Conservation (phyloP, 1,284 basidiomycete genomes). For the Boletus semigastroideus region DNA sequence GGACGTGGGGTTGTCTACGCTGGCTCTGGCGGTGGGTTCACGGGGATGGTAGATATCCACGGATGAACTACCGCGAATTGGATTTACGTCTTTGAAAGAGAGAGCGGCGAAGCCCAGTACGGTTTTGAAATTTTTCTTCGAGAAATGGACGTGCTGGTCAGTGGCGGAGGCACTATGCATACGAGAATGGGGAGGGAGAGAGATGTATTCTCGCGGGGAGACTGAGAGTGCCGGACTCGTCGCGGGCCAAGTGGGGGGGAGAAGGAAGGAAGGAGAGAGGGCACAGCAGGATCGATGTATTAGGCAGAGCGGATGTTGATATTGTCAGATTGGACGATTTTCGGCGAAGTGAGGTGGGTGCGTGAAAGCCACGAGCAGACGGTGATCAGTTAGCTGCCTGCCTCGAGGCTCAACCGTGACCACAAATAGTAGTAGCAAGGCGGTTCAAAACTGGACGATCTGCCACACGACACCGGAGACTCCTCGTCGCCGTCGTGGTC, state of each 20-base stretch:
- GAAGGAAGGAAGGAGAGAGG: conserved; percentile 28
- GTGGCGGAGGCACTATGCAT: conserved; percentile 43
- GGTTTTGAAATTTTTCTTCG: conserved; percentile 43
- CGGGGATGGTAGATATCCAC: conserved; percentile 27
- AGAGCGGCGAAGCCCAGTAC: conserved; percentile 40
- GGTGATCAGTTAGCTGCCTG: conserved; percentile 18
- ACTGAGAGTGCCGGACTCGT: conserved; percentile 22
- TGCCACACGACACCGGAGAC: conserved; percentile 1
- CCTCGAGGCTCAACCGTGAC: conserved; percentile 28
- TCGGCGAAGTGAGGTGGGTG: conserved; percentile 35
- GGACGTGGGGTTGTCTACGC: conserved; percentile 35
- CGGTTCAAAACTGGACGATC: conserved; percentile 17
- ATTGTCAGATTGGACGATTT: conserved; percentile 31
- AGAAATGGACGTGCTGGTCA: conserved; percentile 34
- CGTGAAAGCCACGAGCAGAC: conserved; percentile 37
- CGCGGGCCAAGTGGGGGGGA: conserved; percentile 20
- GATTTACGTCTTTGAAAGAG: conserved; percentile 32
- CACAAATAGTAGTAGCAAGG: conserved; percentile 26
- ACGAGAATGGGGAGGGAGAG: conserved; percentile 26
- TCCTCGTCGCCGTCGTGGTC: conserved; percentile 6
- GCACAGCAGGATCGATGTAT: conserved; percentile 31
- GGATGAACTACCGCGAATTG: conserved; percentile 30
- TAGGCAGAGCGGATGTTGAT: conserved; percentile 31
- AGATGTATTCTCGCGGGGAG: conserved; percentile 23
- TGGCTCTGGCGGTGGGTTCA: conserved; percentile 28